These are phyloP conservation scores for Orbilia ellipsospora DNA, from an alignment of 2,329 filamentous ascomycete species.

Conservation along the genomic window DNA sequence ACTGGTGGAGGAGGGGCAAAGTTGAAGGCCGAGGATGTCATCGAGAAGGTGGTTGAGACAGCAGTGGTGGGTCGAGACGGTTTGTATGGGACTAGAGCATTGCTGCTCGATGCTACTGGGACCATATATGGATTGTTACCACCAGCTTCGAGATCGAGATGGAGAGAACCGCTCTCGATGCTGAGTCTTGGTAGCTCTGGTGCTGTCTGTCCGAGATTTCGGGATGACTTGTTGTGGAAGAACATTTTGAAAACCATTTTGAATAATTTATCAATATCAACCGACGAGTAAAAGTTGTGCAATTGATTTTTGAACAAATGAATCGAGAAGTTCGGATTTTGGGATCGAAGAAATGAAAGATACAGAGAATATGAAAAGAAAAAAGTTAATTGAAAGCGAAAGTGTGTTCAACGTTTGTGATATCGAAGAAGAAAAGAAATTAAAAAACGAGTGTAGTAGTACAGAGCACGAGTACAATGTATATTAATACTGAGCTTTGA, in stretches of 20 bases:
- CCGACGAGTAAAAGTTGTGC: neutral
- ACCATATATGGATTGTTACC: neutral
- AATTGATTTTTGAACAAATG: neutral
- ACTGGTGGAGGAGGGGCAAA: conserved; percentile 36
- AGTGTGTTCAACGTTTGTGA: conserved; percentile 18
- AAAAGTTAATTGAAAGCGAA: conserved; percentile 1
- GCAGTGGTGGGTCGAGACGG: conserved; percentile 17
- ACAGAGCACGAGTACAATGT: conserved; percentile 20
- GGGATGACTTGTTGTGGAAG: conserved; percentile 10
- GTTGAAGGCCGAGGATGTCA: conserved; percentile 17
- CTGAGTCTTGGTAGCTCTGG: conserved; percentile 36
- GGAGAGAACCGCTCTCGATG: conserved; percentile 38
- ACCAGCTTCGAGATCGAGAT: conserved; percentile 30
- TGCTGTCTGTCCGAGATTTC: neutral
- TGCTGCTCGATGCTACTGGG: neutral
- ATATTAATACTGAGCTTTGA: conserved; percentile 4
- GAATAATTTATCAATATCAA: neutral
- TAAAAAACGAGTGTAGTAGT: conserved; percentile 44
- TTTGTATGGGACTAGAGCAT: conserved; percentile 2
- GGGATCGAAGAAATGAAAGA: neutral
- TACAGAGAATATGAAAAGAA: neutral
- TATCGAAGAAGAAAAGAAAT: conserved; percentile 13
- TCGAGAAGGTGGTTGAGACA: conserved; percentile 19
- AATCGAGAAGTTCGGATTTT: neutral
- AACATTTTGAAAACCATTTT: conserved; percentile 22